Percentiles rank a stretch among this genome's conserved stretches.
These are phyloP conservation scores for Fonsecaea multimorphosa DNA, from an alignment of 2,329 filamentous ascomycete species.

Conservation along the genomic window DNA sequence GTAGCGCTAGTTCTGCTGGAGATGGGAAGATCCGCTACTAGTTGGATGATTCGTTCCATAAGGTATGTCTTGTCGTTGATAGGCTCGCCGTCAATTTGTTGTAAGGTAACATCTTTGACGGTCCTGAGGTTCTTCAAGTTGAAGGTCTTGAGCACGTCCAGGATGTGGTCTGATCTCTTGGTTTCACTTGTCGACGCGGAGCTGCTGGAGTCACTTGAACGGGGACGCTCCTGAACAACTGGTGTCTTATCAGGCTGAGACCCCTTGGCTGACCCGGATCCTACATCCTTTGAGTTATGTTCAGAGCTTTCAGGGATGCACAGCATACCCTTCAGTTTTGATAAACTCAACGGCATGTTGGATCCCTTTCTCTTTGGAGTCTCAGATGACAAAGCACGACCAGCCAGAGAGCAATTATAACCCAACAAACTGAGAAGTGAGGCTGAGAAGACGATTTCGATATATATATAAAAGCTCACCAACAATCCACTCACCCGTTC, in stretches of 20 bases:
- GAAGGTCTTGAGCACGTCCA: conserved; percentile 54
- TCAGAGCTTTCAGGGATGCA: conserved; percentile 19
- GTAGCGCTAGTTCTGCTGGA: conserved; percentile 45
- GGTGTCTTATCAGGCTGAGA: conserved; percentile 12
- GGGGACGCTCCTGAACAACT: conserved; percentile 5
- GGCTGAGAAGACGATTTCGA: not conserved
- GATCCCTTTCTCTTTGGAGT: not conserved
- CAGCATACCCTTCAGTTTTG: conserved; percentile 26
- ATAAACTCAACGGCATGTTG: conserved; percentile 26
- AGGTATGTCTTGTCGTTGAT: conserved; percentile 67
- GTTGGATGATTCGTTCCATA: conserved; percentile 64
- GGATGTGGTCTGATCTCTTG: conserved; percentile 33
- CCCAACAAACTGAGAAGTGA: not conserved
- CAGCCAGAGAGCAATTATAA: not conserved
- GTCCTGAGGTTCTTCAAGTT: conserved; percentile 54
- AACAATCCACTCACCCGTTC: not conserved
- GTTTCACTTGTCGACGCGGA: conserved; percentile 22
- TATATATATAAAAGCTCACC: not conserved
- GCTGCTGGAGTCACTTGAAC: conserved; percentile 8
- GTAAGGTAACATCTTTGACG: conserved; percentile 49
- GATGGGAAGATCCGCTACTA: conserved; percentile 47
- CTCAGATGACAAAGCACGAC: not conserved
- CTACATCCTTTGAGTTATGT: conserved; percentile 14
- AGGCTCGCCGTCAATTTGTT: conserved; percentile 56
- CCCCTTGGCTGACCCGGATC: not conserved